phyloP scores from a whole-genome alignment of 768 basidiomycete genomes.

The Amanita fuliginea region DNA sequence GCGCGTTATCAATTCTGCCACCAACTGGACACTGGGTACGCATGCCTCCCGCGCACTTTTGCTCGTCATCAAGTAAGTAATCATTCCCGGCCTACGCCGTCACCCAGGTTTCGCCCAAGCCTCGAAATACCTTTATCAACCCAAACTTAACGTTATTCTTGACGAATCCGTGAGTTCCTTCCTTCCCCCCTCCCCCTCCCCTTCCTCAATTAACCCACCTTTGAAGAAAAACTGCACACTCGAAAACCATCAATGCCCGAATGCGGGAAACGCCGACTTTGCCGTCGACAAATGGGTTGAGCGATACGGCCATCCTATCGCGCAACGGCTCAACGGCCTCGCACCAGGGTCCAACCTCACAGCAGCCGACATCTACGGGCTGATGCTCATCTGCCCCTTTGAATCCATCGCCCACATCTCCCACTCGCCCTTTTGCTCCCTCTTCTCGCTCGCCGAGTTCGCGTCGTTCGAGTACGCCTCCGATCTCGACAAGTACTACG shows the following conservation, averaged over 20 bases:
- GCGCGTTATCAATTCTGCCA: slow-evolving; percentile 57
- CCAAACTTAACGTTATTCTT: slow-evolving; percentile 45
- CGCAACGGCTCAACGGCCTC: slow-evolving; percentile 43
- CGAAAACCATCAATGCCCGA: slow-evolving; percentile 54
- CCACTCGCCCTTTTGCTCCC: slow-evolving; percentile 55
- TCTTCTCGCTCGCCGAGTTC: slow-evolving; percentile 63
- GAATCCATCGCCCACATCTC: slow-evolving; percentile 48
- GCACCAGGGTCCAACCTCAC: slow-evolving; percentile 55
- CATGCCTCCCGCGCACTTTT: neutral
- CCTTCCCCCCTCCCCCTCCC: neutral
- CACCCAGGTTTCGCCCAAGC: slow-evolving; percentile 55
- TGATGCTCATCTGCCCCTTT: slow-evolving; percentile 74
- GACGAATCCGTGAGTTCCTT: slow-evolving; percentile 35
- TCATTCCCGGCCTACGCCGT: too few relatives aligned
- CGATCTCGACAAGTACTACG: slow-evolving; percentile 74
- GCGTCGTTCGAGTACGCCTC: slow-evolving; percentile 53
- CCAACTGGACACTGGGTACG: slow-evolving; percentile 59
- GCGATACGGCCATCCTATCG: slow-evolving; percentile 44
- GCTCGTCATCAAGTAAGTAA: too few relatives aligned
- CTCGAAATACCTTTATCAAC: slow-evolving; percentile 31
- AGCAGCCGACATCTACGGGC: slow-evolving; percentile 37
- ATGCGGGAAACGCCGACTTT: slow-evolving; percentile 30
- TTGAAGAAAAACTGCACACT: slow-evolving; percentile 54
- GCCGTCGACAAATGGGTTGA: slow-evolving; percentile 45
- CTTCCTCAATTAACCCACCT: neutral